Conservation (phyloP, 1,284 basidiomycete species). For the Trametes polyzona region DNA sequence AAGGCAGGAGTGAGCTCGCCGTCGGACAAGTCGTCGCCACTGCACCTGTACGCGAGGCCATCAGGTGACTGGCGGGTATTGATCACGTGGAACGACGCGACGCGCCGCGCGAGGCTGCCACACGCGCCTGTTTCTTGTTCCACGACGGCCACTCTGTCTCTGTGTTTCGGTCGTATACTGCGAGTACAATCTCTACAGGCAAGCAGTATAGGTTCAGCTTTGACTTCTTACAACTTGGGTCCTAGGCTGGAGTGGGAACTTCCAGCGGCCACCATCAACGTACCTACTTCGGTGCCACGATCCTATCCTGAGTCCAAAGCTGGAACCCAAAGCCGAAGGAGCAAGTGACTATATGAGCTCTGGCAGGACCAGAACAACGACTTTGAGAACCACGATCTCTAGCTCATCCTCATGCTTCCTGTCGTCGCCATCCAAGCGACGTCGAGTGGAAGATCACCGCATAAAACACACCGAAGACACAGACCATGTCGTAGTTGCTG, state of each 20-base stretch:
- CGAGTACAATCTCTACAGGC: no score
- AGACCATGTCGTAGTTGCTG: no score
- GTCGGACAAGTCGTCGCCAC: no score
- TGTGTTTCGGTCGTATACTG: no score
- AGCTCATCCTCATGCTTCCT: conserved; percentile 17
- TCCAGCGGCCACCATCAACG: no score
- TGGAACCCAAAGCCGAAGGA: neutral
- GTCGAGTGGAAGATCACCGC: conserved; percentile 6
- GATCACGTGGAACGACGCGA: conserved; percentile 2
- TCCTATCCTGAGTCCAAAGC: neutral
- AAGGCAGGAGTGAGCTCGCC: no score
- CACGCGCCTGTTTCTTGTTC: neutral
- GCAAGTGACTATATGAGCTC: conserved; percentile 9
- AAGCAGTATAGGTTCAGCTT: no score
- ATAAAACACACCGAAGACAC: no score
- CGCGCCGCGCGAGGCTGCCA: neutral
- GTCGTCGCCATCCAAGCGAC: conserved; percentile 18
- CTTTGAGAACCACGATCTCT: neutral
- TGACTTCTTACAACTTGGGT: no score
- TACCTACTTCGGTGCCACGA: neutral
- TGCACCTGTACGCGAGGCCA: conserved; percentile 4
- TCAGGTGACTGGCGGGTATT: neutral
- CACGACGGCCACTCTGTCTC: neutral
- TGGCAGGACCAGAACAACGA: conserved; percentile 13
- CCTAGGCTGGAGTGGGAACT: no score